Evolutionary conservation across 1,284 basidiomycete genomes (phyloP), one percentile per base, ranked within the genome.

Genomic region (Termitomyces sp.): DNA sequence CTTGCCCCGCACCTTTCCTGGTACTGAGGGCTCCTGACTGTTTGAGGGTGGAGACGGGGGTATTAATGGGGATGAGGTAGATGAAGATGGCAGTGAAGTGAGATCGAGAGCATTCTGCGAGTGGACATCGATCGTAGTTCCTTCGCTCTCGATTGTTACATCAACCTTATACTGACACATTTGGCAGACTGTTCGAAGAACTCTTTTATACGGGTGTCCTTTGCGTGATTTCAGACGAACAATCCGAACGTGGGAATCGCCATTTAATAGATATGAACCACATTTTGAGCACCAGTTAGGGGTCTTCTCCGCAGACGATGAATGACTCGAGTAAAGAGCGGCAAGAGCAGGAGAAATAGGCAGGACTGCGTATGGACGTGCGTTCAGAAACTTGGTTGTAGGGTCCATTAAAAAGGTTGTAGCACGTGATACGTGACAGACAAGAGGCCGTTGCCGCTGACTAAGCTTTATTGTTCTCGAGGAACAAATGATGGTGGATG

Each of bases 311-410:
- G 45, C 24, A n/a, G 48, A 45, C 42, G 58, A 41, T 53, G 58
- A 50, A n/a, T 62, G 62, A n/a, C 70, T 61, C 0, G 75, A 67
- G 63, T 88, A 84, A 30, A 85, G 71, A 41, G 86, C 83, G 15
- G 87, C 77, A 41, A 89, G 77, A 39, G 73, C 50, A 5, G 82
- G 75, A 6, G 83, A 81, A 40, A 79, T 61, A 6, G 76, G 58
- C 30, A 80, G 71, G 48, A 87, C 67, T 17, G 70, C 63, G 58
- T 68, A 71, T 12, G 84, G 73, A 15, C 86, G 61, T 24, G 74
- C 68, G 38, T 72, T 65, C 59, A 74, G 77, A 61, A 81, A 86
- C 58, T 70, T 76, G 53, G 69, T 78, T 19, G 74, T 60, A 15
- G 65, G 40, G 52, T 70, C 64, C 64, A 70, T 66, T 34, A 33